Evolutionary conservation across 352 stramenopile species (phyloP).

Genomic region (Elongisporangium anandrum): DNA sequence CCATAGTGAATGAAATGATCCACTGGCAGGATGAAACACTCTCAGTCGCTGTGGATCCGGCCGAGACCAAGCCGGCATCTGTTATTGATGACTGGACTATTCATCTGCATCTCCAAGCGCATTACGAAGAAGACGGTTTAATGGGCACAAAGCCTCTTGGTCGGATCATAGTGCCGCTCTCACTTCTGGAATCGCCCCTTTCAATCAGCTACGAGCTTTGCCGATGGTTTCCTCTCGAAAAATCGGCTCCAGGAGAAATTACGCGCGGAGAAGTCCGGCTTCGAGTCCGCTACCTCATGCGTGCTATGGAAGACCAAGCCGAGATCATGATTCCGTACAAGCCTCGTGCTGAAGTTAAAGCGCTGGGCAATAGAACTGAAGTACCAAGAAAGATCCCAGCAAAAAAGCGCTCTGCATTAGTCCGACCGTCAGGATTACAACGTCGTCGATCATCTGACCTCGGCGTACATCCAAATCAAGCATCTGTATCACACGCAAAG

Average conservation of each 20-base stretch:
- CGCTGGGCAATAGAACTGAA: too few relatives aligned
- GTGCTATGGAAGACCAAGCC: slow-evolving; percentile 5
- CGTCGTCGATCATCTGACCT: neutral
- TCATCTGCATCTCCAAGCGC: neutral
- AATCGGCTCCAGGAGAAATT: slow-evolving; percentile 17
- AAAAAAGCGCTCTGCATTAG: neutral
- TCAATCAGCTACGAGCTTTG: slow-evolving; percentile 40
- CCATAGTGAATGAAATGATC: neutral
- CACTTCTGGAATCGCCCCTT: slow-evolving; percentile 42
- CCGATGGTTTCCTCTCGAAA: slow-evolving; percentile 60
- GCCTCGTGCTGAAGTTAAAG: slow-evolving; percentile 7
- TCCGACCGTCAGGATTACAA: neutral
- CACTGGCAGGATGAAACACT: neutral
- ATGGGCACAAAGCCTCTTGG: neutral
- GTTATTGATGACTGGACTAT: slow-evolving; percentile 22
- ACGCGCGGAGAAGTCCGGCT: slow-evolving; percentile 41
- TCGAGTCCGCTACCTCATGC: slow-evolving; percentile 31
- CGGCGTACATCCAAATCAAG: neutral
- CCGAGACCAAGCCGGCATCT: slow-evolving; percentile 5
- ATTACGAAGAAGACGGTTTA: neutral
- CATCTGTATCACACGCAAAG: neutral
- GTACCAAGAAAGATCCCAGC: neutral
- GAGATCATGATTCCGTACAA: slow-evolving; percentile 30
- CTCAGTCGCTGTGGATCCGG: neutral
- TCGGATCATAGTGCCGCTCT: slow-evolving; percentile 31